These are phyloP conservation scores for Ilyonectria sp. DNA, from an alignment of 2,329 filamentous ascomycete genomes.

Conservation along the genomic window DNA sequence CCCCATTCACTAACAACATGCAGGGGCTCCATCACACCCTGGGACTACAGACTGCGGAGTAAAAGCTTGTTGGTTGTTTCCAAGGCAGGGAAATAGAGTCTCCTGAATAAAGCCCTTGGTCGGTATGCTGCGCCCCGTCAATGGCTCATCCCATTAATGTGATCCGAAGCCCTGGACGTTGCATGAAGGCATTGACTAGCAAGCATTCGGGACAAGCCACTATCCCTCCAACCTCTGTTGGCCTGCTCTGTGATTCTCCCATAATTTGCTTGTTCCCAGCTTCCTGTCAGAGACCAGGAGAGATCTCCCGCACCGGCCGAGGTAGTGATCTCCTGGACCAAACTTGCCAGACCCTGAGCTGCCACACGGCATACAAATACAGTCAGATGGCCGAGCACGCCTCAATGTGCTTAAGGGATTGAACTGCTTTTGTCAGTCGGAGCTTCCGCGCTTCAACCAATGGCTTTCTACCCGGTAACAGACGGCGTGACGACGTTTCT, in stretches of 20 bases:
- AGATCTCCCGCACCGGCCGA: neutral
- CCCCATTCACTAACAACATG: neutral
- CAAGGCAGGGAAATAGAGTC: neutral
- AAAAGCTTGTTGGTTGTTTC: neutral
- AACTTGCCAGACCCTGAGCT: neutral
- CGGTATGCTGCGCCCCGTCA: neutral
- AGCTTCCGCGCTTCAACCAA: neutral
- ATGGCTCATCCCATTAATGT: neutral
- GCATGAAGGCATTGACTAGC: neutral
- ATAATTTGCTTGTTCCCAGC: neutral
- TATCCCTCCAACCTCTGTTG: neutral
- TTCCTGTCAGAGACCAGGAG: neutral
- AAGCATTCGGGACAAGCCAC: neutral
- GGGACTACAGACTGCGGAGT: neutral
- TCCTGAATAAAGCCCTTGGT: neutral
- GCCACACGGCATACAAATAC: neutral
- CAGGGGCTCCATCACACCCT: neutral
- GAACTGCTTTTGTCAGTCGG: neutral
- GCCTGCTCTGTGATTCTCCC: neutral
- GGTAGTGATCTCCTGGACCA: neutral
- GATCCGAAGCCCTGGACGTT: neutral
- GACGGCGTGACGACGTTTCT: slow-evolving; percentile 45
- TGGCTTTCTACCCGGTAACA: slow-evolving; percentile 34
- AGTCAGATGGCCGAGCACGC: neutral
- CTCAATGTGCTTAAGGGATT: neutral